Percentiles rank a stretch among this genome's conserved stretches.
Conservation (phyloP, 2,329 filamentous ascomycete species). For the Fonsecaea erecta region DNA sequence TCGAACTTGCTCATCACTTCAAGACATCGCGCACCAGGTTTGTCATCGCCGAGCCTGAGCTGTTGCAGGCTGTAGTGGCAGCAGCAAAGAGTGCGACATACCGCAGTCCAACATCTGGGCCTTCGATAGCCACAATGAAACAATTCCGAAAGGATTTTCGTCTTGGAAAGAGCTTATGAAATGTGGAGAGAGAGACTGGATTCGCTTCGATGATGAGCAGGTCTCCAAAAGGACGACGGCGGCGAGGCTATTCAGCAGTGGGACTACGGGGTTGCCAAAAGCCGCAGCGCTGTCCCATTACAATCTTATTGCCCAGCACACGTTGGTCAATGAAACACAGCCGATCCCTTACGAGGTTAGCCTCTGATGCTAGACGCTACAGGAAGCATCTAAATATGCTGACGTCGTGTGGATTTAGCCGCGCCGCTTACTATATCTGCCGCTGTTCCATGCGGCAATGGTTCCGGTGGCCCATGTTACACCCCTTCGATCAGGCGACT, state of each 20-base stretch:
- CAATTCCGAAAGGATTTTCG: constrained; percentile 46
- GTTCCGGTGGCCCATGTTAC: constrained; percentile 53
- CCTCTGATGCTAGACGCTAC: not conserved
- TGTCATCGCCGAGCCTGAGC: constrained; percentile 50
- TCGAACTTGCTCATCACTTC: constrained; percentile 55
- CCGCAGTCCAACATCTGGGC: constrained; percentile 14
- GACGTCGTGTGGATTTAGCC: not conserved
- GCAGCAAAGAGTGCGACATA: constrained; percentile 14
- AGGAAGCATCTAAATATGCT: not conserved
- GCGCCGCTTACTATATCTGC: constrained; percentile 40
- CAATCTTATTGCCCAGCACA: constrained; percentile 62
- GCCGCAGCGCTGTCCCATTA: constrained; percentile 62
- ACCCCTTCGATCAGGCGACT: constrained; percentile 51
- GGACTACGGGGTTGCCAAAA: constrained; percentile 66
- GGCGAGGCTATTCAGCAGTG: constrained; percentile 59
- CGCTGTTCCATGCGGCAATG: constrained; percentile 60
- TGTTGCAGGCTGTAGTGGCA: constrained; percentile 9
- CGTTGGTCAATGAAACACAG: constrained; percentile 40
- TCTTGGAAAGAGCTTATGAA: constrained; percentile 54
- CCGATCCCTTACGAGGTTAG: constrained; percentile 22
- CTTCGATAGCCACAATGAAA: constrained; percentile 45
- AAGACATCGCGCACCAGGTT: constrained; percentile 50
- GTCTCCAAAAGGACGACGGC: constrained; percentile 51
- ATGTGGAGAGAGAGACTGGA: constrained; percentile 54
- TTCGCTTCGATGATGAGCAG: constrained; percentile 48